Evolutionary conservation across 805 yeast species (phyloP), one percentile per base, ranked within the genome.

Genomic region (Groenewaldozyma tartarivorans): DNA sequence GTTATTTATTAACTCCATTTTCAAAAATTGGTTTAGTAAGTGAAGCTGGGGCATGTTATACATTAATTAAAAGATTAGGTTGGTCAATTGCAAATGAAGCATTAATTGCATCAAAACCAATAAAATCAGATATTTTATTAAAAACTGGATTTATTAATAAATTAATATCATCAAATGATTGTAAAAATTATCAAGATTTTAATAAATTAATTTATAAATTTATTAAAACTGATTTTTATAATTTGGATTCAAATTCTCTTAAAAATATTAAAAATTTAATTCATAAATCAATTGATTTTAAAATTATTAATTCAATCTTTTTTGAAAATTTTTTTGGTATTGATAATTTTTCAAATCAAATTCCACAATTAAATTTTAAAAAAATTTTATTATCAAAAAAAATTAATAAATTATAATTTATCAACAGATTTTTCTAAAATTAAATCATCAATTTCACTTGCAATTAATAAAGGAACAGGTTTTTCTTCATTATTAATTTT

Each of bases 11-110:
- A 53, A 71, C 78, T 13, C 95, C 96, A 4, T 86, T 86, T 61
- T 76, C 87, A 34, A 81, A 79, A 55, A 69, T 86, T 50, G 94
- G 95, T 2, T 71, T 86, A 50, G 87, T 82, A 2, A 75, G 81
- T 45, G 96, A 86, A 60, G 94, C 95, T 42, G 83, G 79, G 3
- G 64, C 84, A 1, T 74, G 85, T 13, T 71, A 77, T 5, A 74
- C 90, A 3, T 67, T 86, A 40, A 76, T 82, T 19, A 57, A 67
- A 50, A 71, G 94, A 53, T 63, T 86, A 43, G 95, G 95, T 1
- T 66, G 77, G 63, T 75, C 84, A 46, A 71, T 68, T 47, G 77
- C 92, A 13, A 69, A 79, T 39, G 88, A 85, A 61, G 84, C 85
- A 2, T 63, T 86, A 33, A 64, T 85, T 48, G 70, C 82, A 38